Percentiles rank a stretch among this genome's conserved stretches.
phyloP scores from a whole-genome alignment of 768 basidiomycete species.

The Russula brevipes region DNA sequence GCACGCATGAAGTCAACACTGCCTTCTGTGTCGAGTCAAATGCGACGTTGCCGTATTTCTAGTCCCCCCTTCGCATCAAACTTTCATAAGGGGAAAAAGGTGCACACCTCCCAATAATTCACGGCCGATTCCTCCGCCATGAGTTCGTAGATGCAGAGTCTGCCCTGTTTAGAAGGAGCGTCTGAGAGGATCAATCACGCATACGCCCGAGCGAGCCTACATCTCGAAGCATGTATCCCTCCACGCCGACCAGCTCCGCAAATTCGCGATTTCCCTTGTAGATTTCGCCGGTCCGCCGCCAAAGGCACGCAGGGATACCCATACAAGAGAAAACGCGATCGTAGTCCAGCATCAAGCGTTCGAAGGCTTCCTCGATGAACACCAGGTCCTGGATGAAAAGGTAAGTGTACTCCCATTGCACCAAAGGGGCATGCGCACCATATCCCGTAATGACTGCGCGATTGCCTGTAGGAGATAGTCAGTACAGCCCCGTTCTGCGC shows the following conservation, averaged over 20 bases:
- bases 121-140: conserved; percentile 98
- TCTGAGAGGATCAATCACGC: not conserved
- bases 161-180: conserved; percentile 47
- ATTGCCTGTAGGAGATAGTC: conserved; percentile 47
- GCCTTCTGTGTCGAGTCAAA: conserved; percentile 92
- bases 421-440: conserved; percentile 43
- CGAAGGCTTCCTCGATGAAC: conserved; percentile 97
- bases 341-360: conserved; percentile 90
- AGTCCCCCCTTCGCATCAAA: conserved; percentile 2
- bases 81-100: not conserved
- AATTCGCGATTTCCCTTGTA: conserved; percentile 98
- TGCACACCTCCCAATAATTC: conserved; percentile 90
- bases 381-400: conserved; percentile 65
- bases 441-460: conserved; percentile 77
- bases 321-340: conserved; percentile 93
- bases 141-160: conserved; percentile 93
- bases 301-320: conserved; percentile 95
- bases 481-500: conserved; percentile 6
- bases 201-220: conserved; percentile 38
- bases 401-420: not conserved
- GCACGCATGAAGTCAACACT: conserved; percentile 85
- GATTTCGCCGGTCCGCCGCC: conserved; percentile 96
- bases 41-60: conserved; percentile 95
- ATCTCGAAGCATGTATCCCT: conserved; percentile 84
- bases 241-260: conserved; percentile 82